A percentile compares a stretch with the other conserved stretches of the same genome.
Conservation (phyloP, 345 rosid species). For the Citrus mangshanensis region DNA sequence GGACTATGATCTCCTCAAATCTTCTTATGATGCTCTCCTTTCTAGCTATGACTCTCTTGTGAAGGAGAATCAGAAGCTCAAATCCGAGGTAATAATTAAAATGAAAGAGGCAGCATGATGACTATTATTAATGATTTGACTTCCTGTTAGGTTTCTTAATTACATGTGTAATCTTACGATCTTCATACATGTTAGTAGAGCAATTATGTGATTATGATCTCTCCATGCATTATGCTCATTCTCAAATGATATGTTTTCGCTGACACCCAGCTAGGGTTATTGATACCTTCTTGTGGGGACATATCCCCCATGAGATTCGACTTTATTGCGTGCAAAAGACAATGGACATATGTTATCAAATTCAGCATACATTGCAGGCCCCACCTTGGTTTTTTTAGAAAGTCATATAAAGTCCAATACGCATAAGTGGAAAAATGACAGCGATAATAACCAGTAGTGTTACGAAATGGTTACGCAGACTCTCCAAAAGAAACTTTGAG, state of each 20-base stretch:
- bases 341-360: neutral
- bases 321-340: neutral
- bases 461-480: too few relatives aligned
- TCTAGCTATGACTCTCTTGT: constrained; percentile 49
- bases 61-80: constrained; percentile 64
- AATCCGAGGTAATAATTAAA: constrained; percentile 60
- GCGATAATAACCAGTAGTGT: too few relatives aligned
- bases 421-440: neutral
- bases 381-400: constrained; percentile 14
- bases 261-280: neutral
- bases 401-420: constrained; percentile 8
- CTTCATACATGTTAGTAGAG: neutral
- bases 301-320: constrained; percentile 20
- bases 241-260: neutral
- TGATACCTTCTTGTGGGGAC: constrained; percentile 13
- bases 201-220: too few relatives aligned
- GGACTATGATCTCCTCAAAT: constrained; percentile 77
- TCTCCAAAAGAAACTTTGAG: too few relatives aligned
- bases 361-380: constrained; percentile 32
- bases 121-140: neutral
- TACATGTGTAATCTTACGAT: neutral
- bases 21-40: constrained; percentile 71
- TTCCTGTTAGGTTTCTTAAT: too few relatives aligned
- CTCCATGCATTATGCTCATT: too few relatives aligned
- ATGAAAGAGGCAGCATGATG: neutral